Percentiles rank a stretch among this genome's conserved stretches.
phyloP scores from a whole-genome alignment of 345 rosid genomes.

The Lumnitzera littorea region DNA sequence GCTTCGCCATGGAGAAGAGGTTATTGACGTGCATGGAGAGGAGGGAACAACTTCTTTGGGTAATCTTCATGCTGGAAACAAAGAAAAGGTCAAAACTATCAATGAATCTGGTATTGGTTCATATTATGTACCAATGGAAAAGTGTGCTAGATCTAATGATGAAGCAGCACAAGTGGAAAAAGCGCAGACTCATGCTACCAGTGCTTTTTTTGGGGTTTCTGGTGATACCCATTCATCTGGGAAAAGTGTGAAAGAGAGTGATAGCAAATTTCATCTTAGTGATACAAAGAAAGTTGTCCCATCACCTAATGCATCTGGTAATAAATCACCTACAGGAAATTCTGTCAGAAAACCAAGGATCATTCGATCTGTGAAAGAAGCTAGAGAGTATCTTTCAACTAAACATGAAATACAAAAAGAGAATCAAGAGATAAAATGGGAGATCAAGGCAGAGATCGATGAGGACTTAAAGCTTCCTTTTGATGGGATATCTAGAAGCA shows the following conservation, averaged over 20 bases:
- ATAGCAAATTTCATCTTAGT: slow-evolving; percentile 9
- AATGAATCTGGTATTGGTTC: slow-evolving; percentile 9
- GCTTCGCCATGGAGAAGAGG: slow-evolving; percentile 11
- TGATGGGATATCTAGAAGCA: slow-evolving; percentile 15
- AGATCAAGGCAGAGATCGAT: slow-evolving; percentile 15
- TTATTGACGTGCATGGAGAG: slow-evolving; percentile 9
- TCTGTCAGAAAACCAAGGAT: slow-evolving; percentile 40
- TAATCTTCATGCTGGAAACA: background rate
- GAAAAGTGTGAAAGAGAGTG: slow-evolving; percentile 9
- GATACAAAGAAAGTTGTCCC: slow-evolving; percentile 14
- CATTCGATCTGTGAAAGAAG: slow-evolving; percentile 78
- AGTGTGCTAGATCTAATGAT: too few relatives aligned
- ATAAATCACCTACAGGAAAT: slow-evolving; percentile 15
- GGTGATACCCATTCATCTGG: slow-evolving; percentile 14
- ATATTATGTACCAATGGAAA: too few relatives aligned
- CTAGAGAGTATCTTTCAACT: slow-evolving; percentile 64
- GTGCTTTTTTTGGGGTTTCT: slow-evolving; percentile 17
- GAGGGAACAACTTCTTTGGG: slow-evolving; percentile 7
- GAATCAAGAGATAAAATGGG: slow-evolving; percentile 18
- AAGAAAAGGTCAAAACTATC: background rate
- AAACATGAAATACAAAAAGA: slow-evolving; percentile 20
- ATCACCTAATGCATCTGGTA: slow-evolving; percentile 27
- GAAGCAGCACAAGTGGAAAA: background rate
- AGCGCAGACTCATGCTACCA: slow-evolving; percentile 13
- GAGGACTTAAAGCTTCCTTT: slow-evolving; percentile 9